phyloP scores from a whole-genome alignment of 495 filamentous ascomycete species.

The Poronia punctata region DNA sequence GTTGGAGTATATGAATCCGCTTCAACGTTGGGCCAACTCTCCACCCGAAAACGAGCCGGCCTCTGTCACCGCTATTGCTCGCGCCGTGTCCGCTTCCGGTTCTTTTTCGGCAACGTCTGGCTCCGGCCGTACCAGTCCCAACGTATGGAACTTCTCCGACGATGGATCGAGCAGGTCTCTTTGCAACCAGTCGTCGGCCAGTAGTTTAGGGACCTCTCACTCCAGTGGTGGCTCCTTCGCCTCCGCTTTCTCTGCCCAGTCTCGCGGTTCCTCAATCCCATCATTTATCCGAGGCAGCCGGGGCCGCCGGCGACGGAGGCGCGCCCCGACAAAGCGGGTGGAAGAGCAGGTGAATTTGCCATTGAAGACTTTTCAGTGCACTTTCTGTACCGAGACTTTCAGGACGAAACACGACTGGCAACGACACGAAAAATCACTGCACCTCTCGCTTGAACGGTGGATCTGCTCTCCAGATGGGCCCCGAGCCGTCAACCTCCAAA shows the following conservation, averaged over 20 bases:
- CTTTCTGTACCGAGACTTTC: constrained; percentile 76
- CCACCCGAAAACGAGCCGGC: constrained; percentile 85
- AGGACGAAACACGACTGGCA: constrained; percentile 81
- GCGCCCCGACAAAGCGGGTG: constrained; percentile 30
- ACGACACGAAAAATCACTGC: constrained; percentile 74
- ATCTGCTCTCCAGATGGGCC: constrained; percentile 65
- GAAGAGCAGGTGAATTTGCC: constrained; percentile 24
- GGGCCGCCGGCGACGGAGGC: constrained; percentile 64
- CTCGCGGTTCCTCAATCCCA: constrained; percentile 59
- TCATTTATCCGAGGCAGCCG: constrained; percentile 40
- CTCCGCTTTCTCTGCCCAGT: constrained; percentile 64
- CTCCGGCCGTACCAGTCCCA: constrained; percentile 45
- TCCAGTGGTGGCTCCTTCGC: constrained; percentile 64
- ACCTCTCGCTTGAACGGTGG: constrained; percentile 73
- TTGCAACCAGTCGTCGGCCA: constrained; percentile 62
- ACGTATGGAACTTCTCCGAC: constrained; percentile 47
- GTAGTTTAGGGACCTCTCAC: constrained; percentile 63
- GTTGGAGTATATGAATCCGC: constrained; percentile 63
- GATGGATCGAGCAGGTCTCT: constrained; percentile 65
- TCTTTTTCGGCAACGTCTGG: constrained; percentile 34
- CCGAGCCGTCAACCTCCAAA: constrained; percentile 41
- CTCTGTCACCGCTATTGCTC: constrained; percentile 68
- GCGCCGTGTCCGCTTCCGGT: constrained; percentile 58
- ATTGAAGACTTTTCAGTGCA: constrained; percentile 67
- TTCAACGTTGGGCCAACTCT: constrained; percentile 81